Base-by-base conservation (phyloP, 257 asterid species). In the Prunella vulgaris region DNA sequence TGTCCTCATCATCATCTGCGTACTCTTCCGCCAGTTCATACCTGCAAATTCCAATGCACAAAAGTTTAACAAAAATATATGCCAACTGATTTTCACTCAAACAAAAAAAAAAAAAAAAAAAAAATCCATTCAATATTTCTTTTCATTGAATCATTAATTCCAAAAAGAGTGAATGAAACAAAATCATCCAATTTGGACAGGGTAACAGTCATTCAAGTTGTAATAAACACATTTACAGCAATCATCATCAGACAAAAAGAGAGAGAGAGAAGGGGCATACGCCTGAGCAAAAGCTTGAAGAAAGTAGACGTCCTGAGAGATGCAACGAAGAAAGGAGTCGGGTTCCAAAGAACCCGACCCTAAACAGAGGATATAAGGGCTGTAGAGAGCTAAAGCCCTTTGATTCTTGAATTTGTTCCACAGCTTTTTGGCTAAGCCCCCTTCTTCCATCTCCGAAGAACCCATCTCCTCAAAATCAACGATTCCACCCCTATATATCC, bases 1-100 rank as follows among this genome's bases (percentile, higher is more conserved):
- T 87, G 64, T 84, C 90, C 38, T 87, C 90, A n/a, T 87, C 90
- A 52, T 87, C 93, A 66, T 82, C 93, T 15, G 88, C 90, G 76
- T 81, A 87, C 48, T 81, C 90, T 75, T 83, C 93, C 0, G 90
- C 90, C 17, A 81, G 64, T 65, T 81, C 88, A 69, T 87, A 87
- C 70, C 93, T 84, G 80, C 66, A 54, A 49, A 51, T 51, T 40
- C 4, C 15, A 22, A 52, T 18, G 0, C 12, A 6, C 51, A 14
- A 42, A 13, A 4, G 1, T 5, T 42, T 5, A 4, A 42, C 15
- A 38, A 51, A 73, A 48, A 9, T 18, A 32, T 15, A 12, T 10
- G 22, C 65, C 59, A 13, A 35, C 18, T 40, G 1, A 22, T 54
- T 44, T 30, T 1, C 0, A 24, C 1, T 7, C 32, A 2, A 27